Percentiles rank a stretch among this genome's conserved stretches.
phyloP scores from a whole-genome alignment of 768 basidiomycete genomes.

The Phaffia australis region DNA sequence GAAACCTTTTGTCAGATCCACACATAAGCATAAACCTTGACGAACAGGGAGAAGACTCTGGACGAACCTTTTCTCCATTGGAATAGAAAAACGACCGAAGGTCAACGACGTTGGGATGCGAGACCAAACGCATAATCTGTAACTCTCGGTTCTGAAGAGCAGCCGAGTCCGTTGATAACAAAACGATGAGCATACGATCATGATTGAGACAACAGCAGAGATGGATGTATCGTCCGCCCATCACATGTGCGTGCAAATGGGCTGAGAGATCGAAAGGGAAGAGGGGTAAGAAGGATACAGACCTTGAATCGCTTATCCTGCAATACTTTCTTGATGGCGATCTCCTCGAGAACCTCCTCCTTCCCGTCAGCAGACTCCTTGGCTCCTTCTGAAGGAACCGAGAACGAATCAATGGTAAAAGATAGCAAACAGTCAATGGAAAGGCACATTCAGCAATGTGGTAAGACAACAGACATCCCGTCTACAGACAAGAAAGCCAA shows the following conservation, averaged over 20 bases:
- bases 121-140: conserved; percentile 95
- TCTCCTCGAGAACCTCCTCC: conserved; percentile 46
- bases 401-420: not conserved
- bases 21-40: conserved; percentile 1
- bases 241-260: not conserved
- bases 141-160: conserved; percentile 81
- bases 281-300: conserved; percentile 33
- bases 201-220: not conserved
- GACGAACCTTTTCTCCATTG: conserved; percentile 89
- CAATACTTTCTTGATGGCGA: conserved; percentile 99
- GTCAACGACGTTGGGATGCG: conserved; percentile 96
- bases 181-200: conserved; percentile 1
- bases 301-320: conserved; percentile 99
- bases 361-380: conserved; percentile 31
- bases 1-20: too few relatives aligned
- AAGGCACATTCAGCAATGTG: not conserved
- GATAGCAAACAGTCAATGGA: not conserved
- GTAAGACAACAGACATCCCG: not conserved
- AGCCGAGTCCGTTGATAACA: not conserved
- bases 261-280: not conserved
- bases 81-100: conserved; percentile 98
- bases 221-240: not conserved
- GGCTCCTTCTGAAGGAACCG: conserved; percentile 24
- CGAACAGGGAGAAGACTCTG: not conserved
- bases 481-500: not conserved